phyloP scores from a whole-genome alignment of 2,329 filamentous ascomycete genomes.

The Arthrinium phaeospermum region DNA sequence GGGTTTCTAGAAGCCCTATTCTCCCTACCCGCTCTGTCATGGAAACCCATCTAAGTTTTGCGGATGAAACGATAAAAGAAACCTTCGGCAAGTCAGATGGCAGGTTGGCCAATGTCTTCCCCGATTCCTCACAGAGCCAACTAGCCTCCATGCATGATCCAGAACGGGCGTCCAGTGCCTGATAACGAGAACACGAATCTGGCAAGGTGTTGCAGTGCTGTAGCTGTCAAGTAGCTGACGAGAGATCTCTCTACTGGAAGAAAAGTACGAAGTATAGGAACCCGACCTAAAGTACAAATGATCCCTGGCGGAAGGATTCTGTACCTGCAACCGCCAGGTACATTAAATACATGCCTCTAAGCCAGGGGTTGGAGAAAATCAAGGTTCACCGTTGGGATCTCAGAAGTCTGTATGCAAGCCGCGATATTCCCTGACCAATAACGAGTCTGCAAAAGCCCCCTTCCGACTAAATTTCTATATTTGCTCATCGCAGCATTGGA shows the following conservation, averaged over 20 bases:
- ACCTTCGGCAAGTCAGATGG: conserved; percentile 9
- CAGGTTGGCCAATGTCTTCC: conserved; percentile 1
- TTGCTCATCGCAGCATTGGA: background rate
- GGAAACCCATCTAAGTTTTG: background rate
- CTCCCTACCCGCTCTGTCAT: background rate
- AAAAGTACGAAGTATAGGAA: background rate
- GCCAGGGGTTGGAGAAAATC: background rate
- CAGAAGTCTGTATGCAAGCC: conserved; percentile 11
- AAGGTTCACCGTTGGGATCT: conserved; percentile 14
- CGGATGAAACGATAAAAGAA: conserved; percentile 16
- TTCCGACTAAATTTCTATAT: background rate
- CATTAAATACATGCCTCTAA: background rate
- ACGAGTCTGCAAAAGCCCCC: background rate
- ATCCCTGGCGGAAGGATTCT: background rate
- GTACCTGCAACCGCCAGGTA: background rate
- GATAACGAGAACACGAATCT: background rate
- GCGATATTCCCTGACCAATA: conserved; percentile 14
- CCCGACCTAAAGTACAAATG: background rate
- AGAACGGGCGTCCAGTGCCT: background rate
- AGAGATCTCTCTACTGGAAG: background rate
- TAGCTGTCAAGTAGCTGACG: background rate
- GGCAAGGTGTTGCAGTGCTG: background rate
- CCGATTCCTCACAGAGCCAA: background rate
- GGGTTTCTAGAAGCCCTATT: background rate
- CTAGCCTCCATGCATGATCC: background rate